A percentile compares a stretch with the other conserved stretches of the same genome.
Evolutionary conservation across 2,329 filamentous ascomycete species (phyloP).

Genomic region (Sporothrix variecibatus): DNA sequence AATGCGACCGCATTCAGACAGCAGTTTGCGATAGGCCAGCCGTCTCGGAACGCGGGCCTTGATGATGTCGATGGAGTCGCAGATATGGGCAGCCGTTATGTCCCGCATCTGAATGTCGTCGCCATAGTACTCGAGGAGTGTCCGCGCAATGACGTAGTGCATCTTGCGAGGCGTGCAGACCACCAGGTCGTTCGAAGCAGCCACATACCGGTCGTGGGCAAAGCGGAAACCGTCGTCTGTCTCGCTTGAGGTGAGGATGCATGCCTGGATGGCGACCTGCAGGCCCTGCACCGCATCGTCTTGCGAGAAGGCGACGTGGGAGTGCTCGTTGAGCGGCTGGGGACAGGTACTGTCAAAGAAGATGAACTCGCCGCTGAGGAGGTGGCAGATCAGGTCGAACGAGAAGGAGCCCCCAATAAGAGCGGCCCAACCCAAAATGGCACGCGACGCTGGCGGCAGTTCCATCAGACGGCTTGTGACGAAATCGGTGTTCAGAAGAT

Average conservation of each 20-base stretch:
- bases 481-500: slow-evolving; percentile 80
- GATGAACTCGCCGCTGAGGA: slow-evolving; percentile 75
- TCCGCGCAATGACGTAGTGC: slow-evolving; percentile 87
- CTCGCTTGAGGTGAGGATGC: slow-evolving; percentile 78
- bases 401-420: slow-evolving; percentile 81
- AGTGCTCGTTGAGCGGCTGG: slow-evolving; percentile 35
- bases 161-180: slow-evolving; percentile 74
- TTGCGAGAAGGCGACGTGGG: slow-evolving; percentile 58
- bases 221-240: slow-evolving; percentile 87
- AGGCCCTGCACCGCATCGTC: slow-evolving; percentile 73
- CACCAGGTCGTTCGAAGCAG: slow-evolving; percentile 69
- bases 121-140: slow-evolving; percentile 70
- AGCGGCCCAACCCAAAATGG: slow-evolving; percentile 83
- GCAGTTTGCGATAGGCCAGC: slow-evolving; percentile 69
- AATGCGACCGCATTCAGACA: slow-evolving; percentile 76
- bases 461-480: slow-evolving; percentile 77
- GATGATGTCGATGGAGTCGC: slow-evolving; percentile 74
- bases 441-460: slow-evolving; percentile 70
- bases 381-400: slow-evolving; percentile 74
- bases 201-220: slow-evolving; percentile 82
- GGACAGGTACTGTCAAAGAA: slow-evolving; percentile 50
- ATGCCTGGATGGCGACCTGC: slow-evolving; percentile 78
- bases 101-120: slow-evolving; percentile 66
- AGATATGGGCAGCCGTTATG: slow-evolving; percentile 78
- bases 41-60: slow-evolving; percentile 63